A percentile compares a stretch with the other conserved stretches of the same genome.
Conservation (phyloP, 805 yeast species). For the Sugiyamaella qingdaonensis region DNA sequence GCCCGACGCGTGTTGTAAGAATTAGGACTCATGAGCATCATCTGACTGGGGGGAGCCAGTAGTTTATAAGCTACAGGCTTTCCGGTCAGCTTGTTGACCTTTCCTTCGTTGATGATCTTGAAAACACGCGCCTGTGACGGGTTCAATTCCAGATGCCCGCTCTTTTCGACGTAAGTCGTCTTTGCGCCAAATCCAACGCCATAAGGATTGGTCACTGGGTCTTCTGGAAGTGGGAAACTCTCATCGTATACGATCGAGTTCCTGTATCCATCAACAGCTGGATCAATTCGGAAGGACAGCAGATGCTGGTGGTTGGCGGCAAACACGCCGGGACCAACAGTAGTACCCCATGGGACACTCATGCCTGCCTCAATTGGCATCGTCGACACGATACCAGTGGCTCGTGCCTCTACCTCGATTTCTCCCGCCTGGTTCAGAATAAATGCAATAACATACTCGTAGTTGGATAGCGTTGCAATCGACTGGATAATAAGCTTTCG, state of each 20-base stretch:
- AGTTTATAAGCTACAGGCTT: slow-evolving; percentile 74
- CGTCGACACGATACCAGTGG: slow-evolving; percentile 81
- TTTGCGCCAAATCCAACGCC: slow-evolving; percentile 73
- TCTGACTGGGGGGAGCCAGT: slow-evolving; percentile 71
- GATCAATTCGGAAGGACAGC: slow-evolving; percentile 72
- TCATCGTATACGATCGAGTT: slow-evolving; percentile 70
- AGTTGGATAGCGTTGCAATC: slow-evolving; percentile 82
- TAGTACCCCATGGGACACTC: slow-evolving; percentile 73
- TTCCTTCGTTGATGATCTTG: slow-evolving; percentile 56
- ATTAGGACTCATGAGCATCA: slow-evolving; percentile 67
- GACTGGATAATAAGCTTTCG: slow-evolving; percentile 70
- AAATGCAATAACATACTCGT: slow-evolving; percentile 83
- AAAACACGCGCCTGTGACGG: slow-evolving; percentile 59
- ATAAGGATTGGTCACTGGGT: slow-evolving; percentile 65
- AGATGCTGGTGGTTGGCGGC: slow-evolving; percentile 88
- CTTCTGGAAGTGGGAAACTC: slow-evolving; percentile 47
- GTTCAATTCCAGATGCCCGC: slow-evolving; percentile 9
- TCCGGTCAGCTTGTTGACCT: slow-evolving; percentile 62
- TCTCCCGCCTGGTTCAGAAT: slow-evolving; percentile 80
- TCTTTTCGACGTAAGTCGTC: slow-evolving; percentile 36
- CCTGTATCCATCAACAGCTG: slow-evolving; percentile 75
- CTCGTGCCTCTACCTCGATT: slow-evolving; percentile 70
- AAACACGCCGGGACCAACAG: slow-evolving; percentile 72
- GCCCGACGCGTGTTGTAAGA: slow-evolving; percentile 77
- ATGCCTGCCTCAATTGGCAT: slow-evolving; percentile 61